Percentiles rank a stretch among this genome's conserved stretches.
Conservation (phyloP, 1,284 basidiomycete genomes). For the Cystobasidium sp. region DNA sequence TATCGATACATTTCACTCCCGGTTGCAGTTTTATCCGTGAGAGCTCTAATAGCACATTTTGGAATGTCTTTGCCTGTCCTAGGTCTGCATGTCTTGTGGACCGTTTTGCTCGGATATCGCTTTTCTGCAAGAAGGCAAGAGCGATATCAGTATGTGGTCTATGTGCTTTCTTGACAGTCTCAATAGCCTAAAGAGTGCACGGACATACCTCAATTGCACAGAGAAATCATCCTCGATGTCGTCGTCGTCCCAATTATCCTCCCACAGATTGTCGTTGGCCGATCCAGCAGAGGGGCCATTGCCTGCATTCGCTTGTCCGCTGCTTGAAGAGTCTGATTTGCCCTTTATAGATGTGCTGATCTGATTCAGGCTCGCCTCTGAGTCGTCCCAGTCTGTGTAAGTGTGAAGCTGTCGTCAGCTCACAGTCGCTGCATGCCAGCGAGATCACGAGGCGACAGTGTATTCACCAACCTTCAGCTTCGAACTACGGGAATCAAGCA, state of each 20-base stretch:
- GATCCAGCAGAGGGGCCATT: background rate
- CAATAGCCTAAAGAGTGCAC: background rate
- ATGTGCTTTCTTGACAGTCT: background rate
- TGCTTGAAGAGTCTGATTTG: constrained; percentile 49
- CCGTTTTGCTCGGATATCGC: constrained; percentile 40
- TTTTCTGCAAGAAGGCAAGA: constrained; percentile 19
- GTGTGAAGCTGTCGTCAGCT: constrained; percentile 27
- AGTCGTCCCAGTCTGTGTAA: constrained; percentile 77
- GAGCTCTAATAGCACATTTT: constrained; percentile 2
- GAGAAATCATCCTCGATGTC: constrained; percentile 98
- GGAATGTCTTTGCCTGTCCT: background rate
- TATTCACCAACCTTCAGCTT: constrained; percentile 48
- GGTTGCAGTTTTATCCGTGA: background rate
- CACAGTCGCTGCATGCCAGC: background rate
- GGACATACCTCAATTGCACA: constrained; percentile 80
- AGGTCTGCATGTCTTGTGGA: constrained; percentile 36
- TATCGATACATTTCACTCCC: constrained; percentile 21
- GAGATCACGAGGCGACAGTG: background rate
- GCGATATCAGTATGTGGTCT: background rate
- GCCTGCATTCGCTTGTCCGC: constrained; percentile 61
- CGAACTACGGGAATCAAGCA: constrained; percentile 38
- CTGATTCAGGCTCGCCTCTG: constrained; percentile 77
- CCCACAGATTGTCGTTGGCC: constrained; percentile 69
- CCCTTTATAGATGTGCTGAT: constrained; percentile 56
- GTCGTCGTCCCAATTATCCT: constrained; percentile 99